These are phyloP conservation scores for Ganoderma leucocontextum DNA, from an alignment of 1,284 basidiomycete species.

Conservation along the genomic window DNA sequence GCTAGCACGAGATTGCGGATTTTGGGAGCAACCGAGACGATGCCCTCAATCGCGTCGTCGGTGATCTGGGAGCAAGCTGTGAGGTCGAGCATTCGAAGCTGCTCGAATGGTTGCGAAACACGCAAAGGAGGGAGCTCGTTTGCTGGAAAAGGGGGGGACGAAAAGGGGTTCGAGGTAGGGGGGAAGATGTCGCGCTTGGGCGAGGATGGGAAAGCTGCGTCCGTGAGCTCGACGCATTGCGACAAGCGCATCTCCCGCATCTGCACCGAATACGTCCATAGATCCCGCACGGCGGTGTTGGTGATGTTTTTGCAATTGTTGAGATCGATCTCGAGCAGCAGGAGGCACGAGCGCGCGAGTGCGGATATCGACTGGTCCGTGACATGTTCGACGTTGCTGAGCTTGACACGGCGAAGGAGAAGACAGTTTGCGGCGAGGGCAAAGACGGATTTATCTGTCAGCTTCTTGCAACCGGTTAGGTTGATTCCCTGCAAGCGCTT, in stretches of 20 bases:
- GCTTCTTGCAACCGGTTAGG: slow-evolving; percentile 82
- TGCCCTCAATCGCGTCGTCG: slow-evolving; percentile 91
- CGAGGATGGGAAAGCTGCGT: slow-evolving; percentile 86
- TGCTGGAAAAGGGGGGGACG: slow-evolving; percentile 30
- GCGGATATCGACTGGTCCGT: slow-evolving; percentile 85
- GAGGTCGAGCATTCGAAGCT: slow-evolving; percentile 89
- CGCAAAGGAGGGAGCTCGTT: slow-evolving; percentile 66
- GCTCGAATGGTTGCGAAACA: slow-evolving; percentile 72
- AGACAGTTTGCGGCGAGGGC: slow-evolving; percentile 82
- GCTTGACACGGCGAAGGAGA: slow-evolving; percentile 88
- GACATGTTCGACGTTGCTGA: slow-evolving; percentile 79
- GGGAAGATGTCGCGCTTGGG: slow-evolving; percentile 48
- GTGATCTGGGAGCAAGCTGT: slow-evolving; percentile 86
- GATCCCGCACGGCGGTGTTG: slow-evolving; percentile 80
- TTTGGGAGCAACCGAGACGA: slow-evolving; percentile 88
- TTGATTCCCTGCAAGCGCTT: slow-evolving; percentile 93
- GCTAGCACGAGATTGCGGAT: slow-evolving; percentile 93
- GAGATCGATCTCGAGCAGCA: slow-evolving; percentile 94
- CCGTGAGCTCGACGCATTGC: slow-evolving; percentile 82
- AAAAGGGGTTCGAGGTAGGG: slow-evolving; percentile 57
- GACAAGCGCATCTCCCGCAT: slow-evolving; percentile 94
- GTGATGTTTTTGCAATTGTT: slow-evolving; percentile 85
- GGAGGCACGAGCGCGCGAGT: slow-evolving; percentile 84
- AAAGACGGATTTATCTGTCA: slow-evolving; percentile 83
- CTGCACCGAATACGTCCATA: slow-evolving; percentile 83